Conservation (phyloP, 1,284 basidiomycete genomes). For the Inonotus hispidus region DNA sequence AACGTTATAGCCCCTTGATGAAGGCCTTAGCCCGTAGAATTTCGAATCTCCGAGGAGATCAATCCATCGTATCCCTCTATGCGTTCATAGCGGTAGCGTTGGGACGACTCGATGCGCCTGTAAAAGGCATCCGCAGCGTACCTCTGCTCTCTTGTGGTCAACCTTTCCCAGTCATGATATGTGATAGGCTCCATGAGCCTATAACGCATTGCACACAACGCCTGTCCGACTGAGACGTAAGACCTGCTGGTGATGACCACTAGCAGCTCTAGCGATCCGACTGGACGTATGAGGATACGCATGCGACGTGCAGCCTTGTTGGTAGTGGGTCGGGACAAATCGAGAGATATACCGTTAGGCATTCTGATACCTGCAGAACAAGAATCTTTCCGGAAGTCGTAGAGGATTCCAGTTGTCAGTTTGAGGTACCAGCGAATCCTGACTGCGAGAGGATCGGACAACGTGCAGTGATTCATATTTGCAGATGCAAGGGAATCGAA, state of each 20-base stretch:
- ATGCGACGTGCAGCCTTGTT: not conserved
- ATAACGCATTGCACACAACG: not conserved
- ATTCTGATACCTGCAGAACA: not conserved
- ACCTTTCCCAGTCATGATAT: not conserved
- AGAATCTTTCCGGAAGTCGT: slow-evolving; percentile 5
- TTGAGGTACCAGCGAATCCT: not conserved
- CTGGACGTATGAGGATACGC: slow-evolving; percentile 4
- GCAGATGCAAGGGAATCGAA: too few relatives aligned
- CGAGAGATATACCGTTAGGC: not conserved
- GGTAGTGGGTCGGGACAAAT: slow-evolving; percentile 6
- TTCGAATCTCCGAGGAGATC: slow-evolving; percentile 5
- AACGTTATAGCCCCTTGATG: not conserved
- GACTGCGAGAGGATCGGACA: not conserved
- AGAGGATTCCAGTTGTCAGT: not conserved
- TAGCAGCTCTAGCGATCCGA: not conserved
- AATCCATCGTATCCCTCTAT: slow-evolving; percentile 3
- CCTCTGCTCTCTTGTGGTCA: not conserved
- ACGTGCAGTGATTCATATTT: not conserved
- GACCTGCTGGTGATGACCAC: not conserved
- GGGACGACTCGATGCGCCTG: not conserved
- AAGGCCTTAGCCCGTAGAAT: slow-evolving; percentile 6
- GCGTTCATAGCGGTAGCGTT: not conserved
- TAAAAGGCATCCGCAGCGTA: slow-evolving; percentile 4
- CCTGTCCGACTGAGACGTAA: slow-evolving; percentile 12
- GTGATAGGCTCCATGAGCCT: slow-evolving; percentile 1